These are phyloP conservation scores for Collybia nuda DNA, from an alignment of 768 basidiomycete species.

Conservation along the genomic window DNA sequence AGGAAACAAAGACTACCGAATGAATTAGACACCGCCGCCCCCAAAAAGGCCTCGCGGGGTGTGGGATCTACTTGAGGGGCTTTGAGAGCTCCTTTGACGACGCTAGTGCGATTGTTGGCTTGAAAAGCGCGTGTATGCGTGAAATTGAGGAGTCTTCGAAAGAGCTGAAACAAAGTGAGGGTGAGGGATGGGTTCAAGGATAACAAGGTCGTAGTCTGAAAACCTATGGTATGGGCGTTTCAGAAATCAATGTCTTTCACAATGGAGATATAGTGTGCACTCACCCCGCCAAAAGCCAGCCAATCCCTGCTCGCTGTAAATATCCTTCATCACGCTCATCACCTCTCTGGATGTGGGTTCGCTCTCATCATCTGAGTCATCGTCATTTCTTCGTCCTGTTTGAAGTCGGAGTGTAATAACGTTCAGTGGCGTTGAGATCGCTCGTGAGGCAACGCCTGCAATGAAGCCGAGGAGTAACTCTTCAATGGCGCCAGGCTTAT, in stretches of 20 bases:
- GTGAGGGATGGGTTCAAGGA: constrained; percentile 61
- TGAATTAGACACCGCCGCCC: constrained; percentile 54
- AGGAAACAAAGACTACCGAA: constrained; percentile 28
- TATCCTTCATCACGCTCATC: constrained; percentile 32
- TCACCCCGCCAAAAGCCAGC: constrained; percentile 58
- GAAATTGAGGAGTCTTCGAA: constrained; percentile 37
- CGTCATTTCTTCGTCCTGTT: constrained; percentile 34
- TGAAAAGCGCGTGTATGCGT: constrained; percentile 14
- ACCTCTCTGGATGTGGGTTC: constrained; percentile 20
- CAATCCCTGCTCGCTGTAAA: constrained; percentile 49
- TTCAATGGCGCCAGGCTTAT: constrained; percentile 39
- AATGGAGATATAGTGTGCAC: not conserved
- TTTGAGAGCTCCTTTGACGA: not conserved
- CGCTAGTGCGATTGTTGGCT: not conserved
- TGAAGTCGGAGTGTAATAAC: constrained; percentile 58
- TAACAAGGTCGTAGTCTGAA: constrained; percentile 46
- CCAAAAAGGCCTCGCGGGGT: constrained; percentile 50
- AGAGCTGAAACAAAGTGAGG: constrained; percentile 51
- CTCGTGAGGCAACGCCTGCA: constrained; percentile 55
- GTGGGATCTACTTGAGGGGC: constrained; percentile 26
- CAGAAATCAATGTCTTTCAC: not conserved
- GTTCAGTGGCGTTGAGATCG: constrained; percentile 53
- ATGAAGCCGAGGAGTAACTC: constrained; percentile 57
- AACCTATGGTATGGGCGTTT: constrained; percentile 32
- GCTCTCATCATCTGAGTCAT: constrained; percentile 20